Evolutionary conservation across 768 basidiomycete genomes (phyloP).

Genomic region (Calocera viscosa): DNA sequence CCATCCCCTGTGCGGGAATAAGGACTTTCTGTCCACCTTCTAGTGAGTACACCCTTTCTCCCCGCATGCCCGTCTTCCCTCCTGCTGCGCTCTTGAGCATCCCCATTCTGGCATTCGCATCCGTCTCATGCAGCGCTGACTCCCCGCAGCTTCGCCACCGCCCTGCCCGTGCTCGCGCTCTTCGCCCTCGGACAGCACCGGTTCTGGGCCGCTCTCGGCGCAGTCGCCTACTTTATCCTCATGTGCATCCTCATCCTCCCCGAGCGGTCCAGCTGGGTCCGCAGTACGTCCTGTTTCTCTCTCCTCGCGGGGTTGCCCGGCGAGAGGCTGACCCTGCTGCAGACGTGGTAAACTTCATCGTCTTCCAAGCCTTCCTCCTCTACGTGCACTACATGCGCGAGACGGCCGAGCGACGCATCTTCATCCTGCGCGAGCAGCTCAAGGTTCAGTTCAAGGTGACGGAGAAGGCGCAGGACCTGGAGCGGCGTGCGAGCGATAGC

Average conservation of each 20-base stretch:
- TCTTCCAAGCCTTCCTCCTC: constrained; percentile 73
- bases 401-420: constrained; percentile 30
- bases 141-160: constrained; percentile 20
- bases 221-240: constrained; percentile 24
- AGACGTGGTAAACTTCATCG: constrained; percentile 48
- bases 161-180: constrained; percentile 27
- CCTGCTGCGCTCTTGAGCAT: no score
- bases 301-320: no score
- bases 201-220: constrained; percentile 21
- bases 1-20: constrained; percentile 1
- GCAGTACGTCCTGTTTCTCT: constrained; percentile 16
- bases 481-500: constrained; percentile 25
- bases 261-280: constrained; percentile 17
- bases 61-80: background rate
- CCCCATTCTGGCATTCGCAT: no score
- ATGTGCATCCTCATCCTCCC: constrained; percentile 23
- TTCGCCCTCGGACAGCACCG: constrained; percentile 28
- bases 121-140: no score
- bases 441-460: constrained; percentile 31
- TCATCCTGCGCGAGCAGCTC: constrained; percentile 29
- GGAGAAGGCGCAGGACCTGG: constrained; percentile 32
- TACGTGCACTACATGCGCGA: constrained; percentile 58
- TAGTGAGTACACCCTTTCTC: background rate
- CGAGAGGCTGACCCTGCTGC: background rate
- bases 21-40: background rate